Base-by-base conservation (phyloP, 306 rosid species). In the Benincasa hispida region DNA sequence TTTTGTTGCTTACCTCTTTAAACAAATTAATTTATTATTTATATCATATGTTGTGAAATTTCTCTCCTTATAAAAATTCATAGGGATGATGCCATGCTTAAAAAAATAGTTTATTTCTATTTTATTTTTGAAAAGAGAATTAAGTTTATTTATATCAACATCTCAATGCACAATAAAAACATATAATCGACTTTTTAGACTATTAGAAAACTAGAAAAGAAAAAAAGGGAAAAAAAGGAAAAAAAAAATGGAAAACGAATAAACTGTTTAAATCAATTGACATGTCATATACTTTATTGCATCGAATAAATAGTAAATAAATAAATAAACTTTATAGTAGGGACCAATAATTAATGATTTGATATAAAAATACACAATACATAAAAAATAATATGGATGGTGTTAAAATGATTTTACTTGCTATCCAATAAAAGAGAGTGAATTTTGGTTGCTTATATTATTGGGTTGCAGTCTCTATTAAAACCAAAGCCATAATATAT, bases 381-480 rank as follows among this genome's bases (percentile, higher is more conserved):
- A 14, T 5, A 39, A 4, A 39, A 35, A 19, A 19, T 37, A 1
- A 41, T 21, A 66, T 41, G 30, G 5, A 21, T 37, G 18, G 32
- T 8, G 28, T 22, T 42, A 68, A 68, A 69, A 24, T 45, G 18
- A 21, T 68, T 24, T 39, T 68, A 68, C 54, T 4, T 2, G 5
- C 24, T 25, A 70, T 47, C 37, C 76, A 15, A 70, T 70, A 70
- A 70, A 70, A 69, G 75, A 70, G 58, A 25, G 57, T 45, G 30
- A 70, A 70, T 47, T 70, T 67, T 41, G 18, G 8, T 42, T 45
- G 75, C 14, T 79, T 83, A 87, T 89, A 91, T 91, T 88, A 93
- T 89, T 88, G 92, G 39, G 79, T 63, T 51, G 83, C 79, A 76
- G 81, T 78, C 79, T 65, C 48, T 55, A 55, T 87, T 63, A 63